Conservation (phyloP, 139 green algal species). For the Picocystis salinarum region DNA sequence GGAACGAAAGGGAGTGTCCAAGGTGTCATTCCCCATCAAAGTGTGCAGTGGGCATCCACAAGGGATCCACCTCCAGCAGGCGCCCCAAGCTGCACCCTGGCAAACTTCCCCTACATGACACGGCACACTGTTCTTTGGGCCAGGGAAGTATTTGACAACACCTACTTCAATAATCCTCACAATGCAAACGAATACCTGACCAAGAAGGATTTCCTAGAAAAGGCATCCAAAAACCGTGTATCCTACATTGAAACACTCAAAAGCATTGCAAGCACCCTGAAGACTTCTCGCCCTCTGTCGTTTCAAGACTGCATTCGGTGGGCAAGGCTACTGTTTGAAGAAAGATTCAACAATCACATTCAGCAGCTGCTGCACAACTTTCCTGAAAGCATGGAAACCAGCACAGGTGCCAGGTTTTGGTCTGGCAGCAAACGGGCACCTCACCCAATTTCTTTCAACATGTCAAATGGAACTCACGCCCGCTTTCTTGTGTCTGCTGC, state of each 20-base stretch:
- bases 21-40: constrained; percentile 17
- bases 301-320: constrained; percentile 16
- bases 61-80: constrained; percentile 9
- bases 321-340: constrained; percentile 19
- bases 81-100: constrained; percentile 14
- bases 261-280: constrained; percentile 10
- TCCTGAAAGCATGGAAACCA: constrained; percentile 12
- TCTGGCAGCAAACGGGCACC: constrained; percentile 16
- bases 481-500: constrained; percentile 20
- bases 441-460: constrained; percentile 16
- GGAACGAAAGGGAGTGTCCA: constrained; percentile 15
- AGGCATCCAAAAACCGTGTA: constrained; percentile 7
- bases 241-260: constrained; percentile 8
- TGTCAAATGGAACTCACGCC: constrained; percentile 9
- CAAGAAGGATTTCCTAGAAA: constrained; percentile 9
- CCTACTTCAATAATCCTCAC: constrained; percentile 13
- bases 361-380: constrained; percentile 14
- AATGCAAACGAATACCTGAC: constrained; percentile 18
- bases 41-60: constrained; percentile 14
- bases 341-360: constrained; percentile 19
- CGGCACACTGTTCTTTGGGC: constrained; percentile 16
- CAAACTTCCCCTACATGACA: constrained; percentile 16
- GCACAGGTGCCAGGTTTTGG: constrained; percentile 14
- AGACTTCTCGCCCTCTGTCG: constrained; percentile 8
- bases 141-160: constrained; percentile 11